Evolutionary conservation across 2,329 filamentous ascomycete species (phyloP).

Genomic region (Coleophoma eucalyptorum): DNA sequence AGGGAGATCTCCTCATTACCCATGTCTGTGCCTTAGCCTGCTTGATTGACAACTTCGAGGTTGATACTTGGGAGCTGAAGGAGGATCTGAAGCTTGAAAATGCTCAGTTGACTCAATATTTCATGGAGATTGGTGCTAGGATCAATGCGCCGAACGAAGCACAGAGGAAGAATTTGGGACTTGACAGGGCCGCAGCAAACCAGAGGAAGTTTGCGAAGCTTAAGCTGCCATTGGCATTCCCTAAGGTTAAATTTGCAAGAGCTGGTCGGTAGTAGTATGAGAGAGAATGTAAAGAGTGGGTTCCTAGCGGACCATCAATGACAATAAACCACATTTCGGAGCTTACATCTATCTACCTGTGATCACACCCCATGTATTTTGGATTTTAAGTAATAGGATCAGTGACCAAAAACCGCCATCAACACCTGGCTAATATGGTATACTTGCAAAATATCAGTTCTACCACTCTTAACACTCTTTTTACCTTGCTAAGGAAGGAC

Average conservation of each 20-base stretch:
- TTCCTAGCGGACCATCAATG: too few relatives aligned
- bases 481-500: too few relatives aligned
- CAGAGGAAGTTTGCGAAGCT: conserved; percentile 67
- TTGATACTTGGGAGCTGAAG: conserved; percentile 65
- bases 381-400: too few relatives aligned
- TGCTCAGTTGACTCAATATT: conserved; percentile 68
- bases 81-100: conserved; percentile 71
- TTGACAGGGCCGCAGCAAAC: conserved; percentile 55
- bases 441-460: too few relatives aligned
- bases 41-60: conserved; percentile 69
- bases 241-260: conserved; percentile 44
- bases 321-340: too few relatives aligned
- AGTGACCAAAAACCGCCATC: too few relatives aligned
- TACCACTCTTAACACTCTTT: too few relatives aligned
- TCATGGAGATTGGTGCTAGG: conserved; percentile 70
- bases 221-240: conserved; percentile 77
- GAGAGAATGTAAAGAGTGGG: neutral
- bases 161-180: conserved; percentile 46
- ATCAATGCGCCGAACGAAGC: conserved; percentile 43
- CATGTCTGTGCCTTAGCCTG: conserved; percentile 69
- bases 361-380: too few relatives aligned
- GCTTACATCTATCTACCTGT: too few relatives aligned
- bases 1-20: conserved; percentile 68
- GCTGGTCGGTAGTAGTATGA: conserved; percentile 6
- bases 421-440: too few relatives aligned